Percentiles rank a stretch among this genome's conserved stretches.
phyloP scores from a whole-genome alignment of 2,329 filamentous ascomycete species.

The Trichoderma sp. region DNA sequence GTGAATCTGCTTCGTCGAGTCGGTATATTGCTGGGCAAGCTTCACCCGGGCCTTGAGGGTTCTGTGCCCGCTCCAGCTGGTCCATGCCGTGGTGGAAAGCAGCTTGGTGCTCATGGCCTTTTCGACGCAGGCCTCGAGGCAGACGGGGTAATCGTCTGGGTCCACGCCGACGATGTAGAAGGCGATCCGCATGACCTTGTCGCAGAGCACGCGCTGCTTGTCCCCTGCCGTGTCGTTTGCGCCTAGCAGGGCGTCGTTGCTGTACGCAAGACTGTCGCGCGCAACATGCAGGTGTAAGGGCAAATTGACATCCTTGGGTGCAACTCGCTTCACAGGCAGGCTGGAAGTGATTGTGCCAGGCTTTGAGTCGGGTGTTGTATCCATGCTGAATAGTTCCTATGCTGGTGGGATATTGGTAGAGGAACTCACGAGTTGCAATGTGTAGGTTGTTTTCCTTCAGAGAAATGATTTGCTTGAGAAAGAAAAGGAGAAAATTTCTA shows the following conservation, averaged over 20 bases:
- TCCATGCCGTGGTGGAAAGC: not conserved
- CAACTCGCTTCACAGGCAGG: not conserved
- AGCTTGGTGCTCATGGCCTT: not conserved
- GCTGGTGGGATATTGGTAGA: not conserved
- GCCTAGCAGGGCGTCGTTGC: not conserved
- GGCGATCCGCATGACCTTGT: not conserved
- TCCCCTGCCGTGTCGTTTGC: not conserved
- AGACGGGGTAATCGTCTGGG: not conserved
- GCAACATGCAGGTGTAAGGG: not conserved
- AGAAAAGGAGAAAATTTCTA: not conserved
- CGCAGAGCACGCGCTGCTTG: not conserved
- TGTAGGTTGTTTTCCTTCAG: not conserved
- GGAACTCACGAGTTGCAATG: not conserved
- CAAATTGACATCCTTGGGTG: not conserved
- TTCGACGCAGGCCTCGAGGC: not conserved
- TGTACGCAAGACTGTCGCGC: not conserved
- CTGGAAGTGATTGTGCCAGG: not conserved
- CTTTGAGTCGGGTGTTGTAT: not conserved
- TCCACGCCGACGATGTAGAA: not conserved
- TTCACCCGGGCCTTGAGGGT: not conserved
- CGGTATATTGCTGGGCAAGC: not conserved
- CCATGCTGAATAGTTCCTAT: not conserved
- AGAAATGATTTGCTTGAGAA: not conserved
- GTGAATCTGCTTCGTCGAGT: not conserved
- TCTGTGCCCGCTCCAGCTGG: not conserved